Evolutionary conservation across 1,284 basidiomycete species (phyloP).

Genomic region (Hemileia vastatrix): DNA sequence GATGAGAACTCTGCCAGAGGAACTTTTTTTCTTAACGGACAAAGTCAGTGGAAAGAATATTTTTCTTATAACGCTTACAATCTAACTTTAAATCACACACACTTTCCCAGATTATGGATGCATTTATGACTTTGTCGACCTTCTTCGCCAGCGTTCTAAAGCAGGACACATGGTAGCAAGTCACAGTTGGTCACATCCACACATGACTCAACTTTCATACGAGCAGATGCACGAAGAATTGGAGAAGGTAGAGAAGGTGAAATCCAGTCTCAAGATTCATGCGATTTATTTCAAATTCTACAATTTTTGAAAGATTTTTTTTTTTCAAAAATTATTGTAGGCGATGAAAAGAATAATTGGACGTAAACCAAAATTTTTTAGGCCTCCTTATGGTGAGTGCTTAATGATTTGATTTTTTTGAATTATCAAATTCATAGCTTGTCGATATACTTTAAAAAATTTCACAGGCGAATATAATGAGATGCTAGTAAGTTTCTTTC

Average conservation of each 20-base stretch:
- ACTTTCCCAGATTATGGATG: conserved; percentile 11
- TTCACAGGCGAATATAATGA: conserved; percentile 24
- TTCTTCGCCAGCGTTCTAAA: conserved; percentile 4
- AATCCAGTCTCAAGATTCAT: neutral
- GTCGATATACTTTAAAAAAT: conserved; percentile 18
- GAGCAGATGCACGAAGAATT: conserved; percentile 7
- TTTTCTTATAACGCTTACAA: no score
- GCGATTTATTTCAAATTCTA: neutral
- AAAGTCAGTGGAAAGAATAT: no score
- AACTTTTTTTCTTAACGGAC: conserved; percentile 12
- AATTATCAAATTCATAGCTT: no score
- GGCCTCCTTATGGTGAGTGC: conserved; percentile 18
- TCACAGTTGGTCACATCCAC: conserved; percentile 16
- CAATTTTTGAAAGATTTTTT: no score
- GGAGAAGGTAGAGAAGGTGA: conserved; percentile 8
- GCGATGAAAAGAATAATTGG: conserved; percentile 14
- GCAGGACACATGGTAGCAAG: conserved; percentile 14
- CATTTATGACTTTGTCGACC: conserved; percentile 10
- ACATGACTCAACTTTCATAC: conserved; percentile 3
- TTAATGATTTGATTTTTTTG: neutral
- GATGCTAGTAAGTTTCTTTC: conserved; percentile 6
- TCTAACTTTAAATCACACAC: no score
- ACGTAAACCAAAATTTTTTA: conserved; percentile 10
- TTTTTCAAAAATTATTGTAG: no score
- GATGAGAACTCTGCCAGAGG: neutral